Percentiles rank a stretch among this genome's conserved stretches.
Evolutionary conservation across 2,329 filamentous ascomycete species (phyloP).

Genomic region (Seiridium unicorne): DNA sequence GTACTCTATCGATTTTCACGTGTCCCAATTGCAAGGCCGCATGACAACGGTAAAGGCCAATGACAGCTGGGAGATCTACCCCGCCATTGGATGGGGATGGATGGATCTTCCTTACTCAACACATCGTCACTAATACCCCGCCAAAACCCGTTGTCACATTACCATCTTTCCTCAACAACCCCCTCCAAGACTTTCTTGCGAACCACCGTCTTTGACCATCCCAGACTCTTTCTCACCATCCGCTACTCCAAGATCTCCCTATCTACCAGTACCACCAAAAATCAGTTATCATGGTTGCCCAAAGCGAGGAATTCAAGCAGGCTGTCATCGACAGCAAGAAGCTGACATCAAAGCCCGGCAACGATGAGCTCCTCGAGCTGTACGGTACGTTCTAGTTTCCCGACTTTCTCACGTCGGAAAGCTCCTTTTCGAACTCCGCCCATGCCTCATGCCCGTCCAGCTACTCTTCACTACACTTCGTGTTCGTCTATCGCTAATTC

Average conservation of each 20-base stretch:
- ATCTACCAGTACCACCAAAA: neutral
- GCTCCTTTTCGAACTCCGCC: too few species aligned
- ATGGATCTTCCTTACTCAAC: neutral
- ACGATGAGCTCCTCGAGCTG: slow-evolving; percentile 63
- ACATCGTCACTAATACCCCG: slow-evolving; percentile 10
- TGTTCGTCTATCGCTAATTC: neutral
- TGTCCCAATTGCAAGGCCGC: neutral
- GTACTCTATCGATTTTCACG: neutral
- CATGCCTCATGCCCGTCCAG: neutral
- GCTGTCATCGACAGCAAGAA: slow-evolving; percentile 65
- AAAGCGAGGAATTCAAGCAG: slow-evolving; percentile 46
- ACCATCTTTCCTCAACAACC: slow-evolving; percentile 2
- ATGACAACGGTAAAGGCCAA: slow-evolving; percentile 6
- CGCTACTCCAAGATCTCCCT: too few species aligned
- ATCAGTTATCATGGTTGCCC: slow-evolving; percentile 21
- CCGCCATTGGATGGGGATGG: neutral
- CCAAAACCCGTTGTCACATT: slow-evolving; percentile 14
- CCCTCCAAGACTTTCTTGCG: slow-evolving; percentile 15
- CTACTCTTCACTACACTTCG: neutral
- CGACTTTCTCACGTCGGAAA: too few species aligned
- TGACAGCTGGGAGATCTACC: neutral
- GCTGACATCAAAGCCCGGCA: slow-evolving; percentile 62
- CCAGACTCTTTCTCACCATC: neutral
- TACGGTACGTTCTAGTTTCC: slow-evolving; percentile 43
- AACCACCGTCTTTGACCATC: neutral